These are phyloP conservation scores for Lagenaria siceraria DNA, from an alignment of 306 rosid species.

Conservation along the genomic window DNA sequence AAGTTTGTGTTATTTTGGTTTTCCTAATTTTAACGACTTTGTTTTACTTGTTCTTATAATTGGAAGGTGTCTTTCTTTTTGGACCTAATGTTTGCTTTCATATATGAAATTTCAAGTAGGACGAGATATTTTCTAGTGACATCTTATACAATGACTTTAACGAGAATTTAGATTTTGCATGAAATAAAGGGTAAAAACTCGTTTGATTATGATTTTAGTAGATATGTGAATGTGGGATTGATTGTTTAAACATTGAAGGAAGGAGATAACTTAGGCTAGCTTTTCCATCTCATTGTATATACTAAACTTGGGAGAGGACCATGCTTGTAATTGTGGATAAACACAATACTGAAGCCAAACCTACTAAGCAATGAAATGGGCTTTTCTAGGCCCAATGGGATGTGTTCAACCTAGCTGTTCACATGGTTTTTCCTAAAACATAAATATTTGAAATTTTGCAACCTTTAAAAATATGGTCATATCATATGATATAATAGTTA, in stretches of 20 bases:
- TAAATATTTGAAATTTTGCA: not conserved
- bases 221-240: not conserved
- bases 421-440: not conserved
- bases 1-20: not conserved
- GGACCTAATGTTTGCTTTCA: not conserved
- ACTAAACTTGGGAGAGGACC: not conserved
- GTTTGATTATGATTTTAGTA: not conserved
- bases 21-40: not conserved
- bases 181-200: not conserved
- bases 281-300: not conserved
- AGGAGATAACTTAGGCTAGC: not conserved
- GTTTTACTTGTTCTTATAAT: not conserved
- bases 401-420: not conserved
- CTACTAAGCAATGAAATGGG: not conserved
- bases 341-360: not conserved
- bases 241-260: not conserved
- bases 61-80: not conserved
- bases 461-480: not conserved
- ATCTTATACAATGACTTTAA: not conserved
- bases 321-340: not conserved
- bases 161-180: not conserved
- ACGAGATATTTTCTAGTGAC: not conserved
- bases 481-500: no score
- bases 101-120: not conserved
- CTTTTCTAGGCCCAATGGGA: not conserved